These are phyloP conservation scores for Populus davidiana DNA, from an alignment of 345 rosid species.

Conservation along the genomic window DNA sequence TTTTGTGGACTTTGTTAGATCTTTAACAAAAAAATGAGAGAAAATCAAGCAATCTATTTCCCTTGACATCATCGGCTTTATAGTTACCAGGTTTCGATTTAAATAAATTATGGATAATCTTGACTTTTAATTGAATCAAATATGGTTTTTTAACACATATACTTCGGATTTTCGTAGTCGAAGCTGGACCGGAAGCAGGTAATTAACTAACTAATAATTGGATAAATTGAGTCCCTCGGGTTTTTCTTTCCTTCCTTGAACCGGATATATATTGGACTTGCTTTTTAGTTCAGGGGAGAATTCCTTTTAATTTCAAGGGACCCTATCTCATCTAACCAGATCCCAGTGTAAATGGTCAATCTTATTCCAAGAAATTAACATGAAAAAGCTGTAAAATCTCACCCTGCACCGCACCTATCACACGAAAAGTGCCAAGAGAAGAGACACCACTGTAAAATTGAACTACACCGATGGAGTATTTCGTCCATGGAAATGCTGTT, in stretches of 20 bases:
- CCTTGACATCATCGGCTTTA: neutral
- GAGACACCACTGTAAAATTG: too few relatives aligned
- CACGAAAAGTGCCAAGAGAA: neutral
- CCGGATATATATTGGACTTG: neutral
- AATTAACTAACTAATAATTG: neutral
- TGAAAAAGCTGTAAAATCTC: neutral
- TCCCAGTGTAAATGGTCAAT: neutral
- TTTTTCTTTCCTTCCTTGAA: neutral
- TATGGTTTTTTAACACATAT: neutral
- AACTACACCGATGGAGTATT: too few relatives aligned
- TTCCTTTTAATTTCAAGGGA: neutral
- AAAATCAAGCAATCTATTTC: neutral
- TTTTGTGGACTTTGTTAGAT: neutral
- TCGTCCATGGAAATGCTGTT: too few relatives aligned
- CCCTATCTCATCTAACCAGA: neutral
- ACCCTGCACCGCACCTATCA: neutral
- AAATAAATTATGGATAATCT: neutral
- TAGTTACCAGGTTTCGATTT: neutral
- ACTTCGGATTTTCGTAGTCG: neutral
- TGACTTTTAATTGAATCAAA: neutral
- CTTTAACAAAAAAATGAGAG: neutral
- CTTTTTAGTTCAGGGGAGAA: neutral
- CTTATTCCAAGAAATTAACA: neutral
- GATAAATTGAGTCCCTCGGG: neutral
- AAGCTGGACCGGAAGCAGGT: neutral